Conservation (phyloP, 2,329 filamentous ascomycete species). For the Fusarium nelsonii region DNA sequence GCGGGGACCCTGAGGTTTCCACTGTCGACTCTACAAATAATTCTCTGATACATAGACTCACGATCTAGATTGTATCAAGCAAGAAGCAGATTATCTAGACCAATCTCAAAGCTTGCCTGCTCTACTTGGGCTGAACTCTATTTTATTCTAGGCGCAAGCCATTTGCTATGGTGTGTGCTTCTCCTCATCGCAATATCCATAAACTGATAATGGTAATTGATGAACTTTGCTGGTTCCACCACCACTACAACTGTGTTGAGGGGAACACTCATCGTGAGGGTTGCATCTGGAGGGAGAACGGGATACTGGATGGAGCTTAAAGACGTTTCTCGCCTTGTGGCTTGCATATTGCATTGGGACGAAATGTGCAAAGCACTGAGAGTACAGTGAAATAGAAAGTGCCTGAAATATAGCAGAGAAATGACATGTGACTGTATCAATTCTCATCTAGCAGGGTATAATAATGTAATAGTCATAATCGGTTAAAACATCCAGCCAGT, state of each 20-base stretch:
- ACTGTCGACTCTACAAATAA: background rate
- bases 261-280: background rate
- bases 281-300: background rate
- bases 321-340: conserved; percentile 1
- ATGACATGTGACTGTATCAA: conserved; percentile 24
- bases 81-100: background rate
- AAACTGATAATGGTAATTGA: background rate
- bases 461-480: conserved; percentile 19
- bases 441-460: conserved; percentile 32
- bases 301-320: background rate
- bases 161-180: background rate
- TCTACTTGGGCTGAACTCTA: conserved; percentile 1
- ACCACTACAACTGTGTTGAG: conserved; percentile 12
- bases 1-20: conserved; percentile 10
- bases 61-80: background rate
- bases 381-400: background rate
- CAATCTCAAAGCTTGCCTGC: background rate
- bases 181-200: background rate
- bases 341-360: conserved; percentile 15
- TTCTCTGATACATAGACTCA: background rate
- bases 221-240: conserved; percentile 21
- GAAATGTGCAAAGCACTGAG: background rate
- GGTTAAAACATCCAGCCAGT: background rate
- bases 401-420: background rate
- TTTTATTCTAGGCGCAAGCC: background rate